Conservation (phyloP, 805 yeast genomes). For the Middelhovenomyces tepae region DNA sequence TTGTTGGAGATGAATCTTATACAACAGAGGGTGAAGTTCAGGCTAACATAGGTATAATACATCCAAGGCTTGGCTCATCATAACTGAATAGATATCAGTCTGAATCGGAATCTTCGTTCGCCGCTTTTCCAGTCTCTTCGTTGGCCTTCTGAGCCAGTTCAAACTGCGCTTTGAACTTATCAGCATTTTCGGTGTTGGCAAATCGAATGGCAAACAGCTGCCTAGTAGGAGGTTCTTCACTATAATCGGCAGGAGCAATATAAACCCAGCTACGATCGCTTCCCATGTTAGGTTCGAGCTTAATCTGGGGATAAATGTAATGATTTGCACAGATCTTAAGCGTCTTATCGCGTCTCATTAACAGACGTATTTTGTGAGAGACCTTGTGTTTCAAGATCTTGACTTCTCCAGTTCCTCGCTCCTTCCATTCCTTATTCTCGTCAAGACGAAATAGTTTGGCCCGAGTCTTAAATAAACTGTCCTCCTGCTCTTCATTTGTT, state of each 20-base stretch:
- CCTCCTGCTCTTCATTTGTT: constrained; percentile 90
- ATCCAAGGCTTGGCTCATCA: not conserved
- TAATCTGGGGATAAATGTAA: constrained; percentile 60
- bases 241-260: constrained; percentile 84
- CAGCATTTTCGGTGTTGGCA: constrained; percentile 59
- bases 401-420: constrained; percentile 98
- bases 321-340: constrained; percentile 98
- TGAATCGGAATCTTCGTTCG: no score
- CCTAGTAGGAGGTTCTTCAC: constrained; percentile 95
- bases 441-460: constrained; percentile 92
- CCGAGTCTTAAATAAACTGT: constrained; percentile 67
- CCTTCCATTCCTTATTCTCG: constrained; percentile 93
- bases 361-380: constrained; percentile 72
- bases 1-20: no score
- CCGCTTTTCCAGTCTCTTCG: constrained; percentile 42
- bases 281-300: constrained; percentile 86
- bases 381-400: constrained; percentile 86
- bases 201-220: constrained; percentile 95
- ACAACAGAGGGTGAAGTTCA: no score
- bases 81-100: no score
- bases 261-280: constrained; percentile 98
- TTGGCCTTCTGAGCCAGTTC: constrained; percentile 71
- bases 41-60: no score
- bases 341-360: constrained; percentile 99
- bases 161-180: constrained; percentile 86